Percentiles rank a stretch among this genome's conserved stretches.
These are phyloP conservation scores for Paraurostyla sp. DNA, from an alignment of 73 alveolate genomes.

Conservation along the genomic window DNA sequence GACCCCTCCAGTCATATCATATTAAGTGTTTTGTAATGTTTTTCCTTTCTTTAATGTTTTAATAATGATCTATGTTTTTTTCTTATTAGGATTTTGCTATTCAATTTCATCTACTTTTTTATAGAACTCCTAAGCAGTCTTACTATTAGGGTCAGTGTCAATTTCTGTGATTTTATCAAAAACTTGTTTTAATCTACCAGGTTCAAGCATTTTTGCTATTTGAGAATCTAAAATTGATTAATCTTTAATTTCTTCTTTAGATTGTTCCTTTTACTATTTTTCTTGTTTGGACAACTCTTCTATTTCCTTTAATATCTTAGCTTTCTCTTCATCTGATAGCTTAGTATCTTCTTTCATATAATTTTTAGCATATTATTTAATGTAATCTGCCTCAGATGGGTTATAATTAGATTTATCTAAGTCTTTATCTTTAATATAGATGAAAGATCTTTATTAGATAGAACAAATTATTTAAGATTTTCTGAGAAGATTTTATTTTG, in stretches of 20 bases:
- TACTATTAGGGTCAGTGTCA: slow-evolving; percentile 57
- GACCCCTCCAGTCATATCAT: slow-evolving; percentile 40
- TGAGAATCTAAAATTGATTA: background rate
- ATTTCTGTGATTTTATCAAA: slow-evolving; percentile 47
- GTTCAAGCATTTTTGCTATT: background rate
- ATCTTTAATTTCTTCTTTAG: background rate
- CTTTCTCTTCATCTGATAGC: slow-evolving; percentile 40
- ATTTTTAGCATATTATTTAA: background rate
- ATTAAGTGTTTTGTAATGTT: background rate
- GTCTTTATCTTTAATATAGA: slow-evolving; percentile 60
- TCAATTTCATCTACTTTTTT: slow-evolving; percentile 65
- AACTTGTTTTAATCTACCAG: slow-evolving; percentile 18
- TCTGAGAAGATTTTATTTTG: too few relatives aligned
- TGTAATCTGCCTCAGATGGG: slow-evolving; percentile 65
- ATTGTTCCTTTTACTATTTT: background rate
- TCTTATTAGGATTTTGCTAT: slow-evolving; percentile 52
- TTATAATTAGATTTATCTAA: slow-evolving; percentile 56
- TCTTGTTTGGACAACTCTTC: background rate
- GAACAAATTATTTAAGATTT: too few relatives aligned
- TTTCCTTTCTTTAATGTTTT: slow-evolving; percentile 64
- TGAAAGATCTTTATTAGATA: too few relatives aligned
- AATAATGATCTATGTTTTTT: slow-evolving; percentile 35
- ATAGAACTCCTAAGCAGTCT: slow-evolving; percentile 54
- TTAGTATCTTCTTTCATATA: slow-evolving; percentile 46
- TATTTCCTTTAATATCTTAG: slow-evolving; percentile 20